Evolutionary conservation across 768 basidiomycete genomes (phyloP).

Genomic region (Kwoniella heveanensis): DNA sequence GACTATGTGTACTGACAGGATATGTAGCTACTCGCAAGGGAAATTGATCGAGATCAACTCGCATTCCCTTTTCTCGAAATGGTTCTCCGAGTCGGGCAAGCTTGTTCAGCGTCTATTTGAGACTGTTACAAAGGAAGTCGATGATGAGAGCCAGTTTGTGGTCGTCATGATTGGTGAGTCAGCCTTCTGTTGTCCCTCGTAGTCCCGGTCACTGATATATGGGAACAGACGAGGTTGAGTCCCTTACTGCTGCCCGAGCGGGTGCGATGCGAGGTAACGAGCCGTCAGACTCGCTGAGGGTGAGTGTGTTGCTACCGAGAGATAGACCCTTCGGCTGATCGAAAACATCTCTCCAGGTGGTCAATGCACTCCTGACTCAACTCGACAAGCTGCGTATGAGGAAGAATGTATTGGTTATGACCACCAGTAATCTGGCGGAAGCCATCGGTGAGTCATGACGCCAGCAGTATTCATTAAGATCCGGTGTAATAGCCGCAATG

Average conservation of each 20-base stretch:
- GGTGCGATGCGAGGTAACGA: conserved; percentile 94
- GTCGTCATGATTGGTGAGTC: conserved; percentile 84
- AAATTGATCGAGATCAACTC: conserved; percentile 96
- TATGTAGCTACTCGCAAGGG: conserved; percentile 73
- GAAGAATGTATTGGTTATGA: conserved; percentile 93
- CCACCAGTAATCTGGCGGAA: conserved; percentile 91
- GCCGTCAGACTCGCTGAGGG: conserved; percentile 89
- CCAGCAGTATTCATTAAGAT: not conserved
- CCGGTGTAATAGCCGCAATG: not conserved
- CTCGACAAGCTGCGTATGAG: conserved; percentile 90
- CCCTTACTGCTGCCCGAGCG: conserved; percentile 87
- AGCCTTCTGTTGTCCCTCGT: not conserved
- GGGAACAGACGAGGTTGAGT: conserved; percentile 86
- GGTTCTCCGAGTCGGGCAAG: conserved; percentile 99
- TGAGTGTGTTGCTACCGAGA: no score
- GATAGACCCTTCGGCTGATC: conserved; percentile 8
- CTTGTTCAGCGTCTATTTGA: conserved; percentile 86
- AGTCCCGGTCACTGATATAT: no score
- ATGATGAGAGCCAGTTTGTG: conserved; percentile 87
- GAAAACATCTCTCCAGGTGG: conserved; percentile 66
- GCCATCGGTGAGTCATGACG: conserved; percentile 72
- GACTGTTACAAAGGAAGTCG: conserved; percentile 84
- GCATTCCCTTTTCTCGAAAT: conserved; percentile 94
- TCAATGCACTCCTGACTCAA: conserved; percentile 95
- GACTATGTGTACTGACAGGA: not conserved